Evolutionary conservation across 2,329 filamentous ascomycete genomes (phyloP).

Genomic region (Xylariomycetidae sp.): DNA sequence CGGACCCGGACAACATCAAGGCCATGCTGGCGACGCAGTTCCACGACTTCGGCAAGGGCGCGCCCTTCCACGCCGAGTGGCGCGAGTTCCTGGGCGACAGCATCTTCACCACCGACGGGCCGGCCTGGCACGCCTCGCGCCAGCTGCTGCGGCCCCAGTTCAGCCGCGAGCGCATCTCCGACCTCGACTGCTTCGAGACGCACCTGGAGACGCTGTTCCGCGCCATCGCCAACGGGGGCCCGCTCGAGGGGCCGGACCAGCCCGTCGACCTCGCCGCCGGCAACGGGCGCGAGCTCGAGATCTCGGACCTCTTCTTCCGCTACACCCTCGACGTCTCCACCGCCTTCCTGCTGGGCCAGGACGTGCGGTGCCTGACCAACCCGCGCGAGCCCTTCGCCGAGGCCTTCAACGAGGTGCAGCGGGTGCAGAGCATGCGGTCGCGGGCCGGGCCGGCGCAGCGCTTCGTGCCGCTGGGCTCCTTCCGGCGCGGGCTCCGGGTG

Average conservation of each 20-base stretch:
- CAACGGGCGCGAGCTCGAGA: constrained; percentile 60
- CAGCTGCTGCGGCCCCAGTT: constrained; percentile 82
- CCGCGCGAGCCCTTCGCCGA: constrained; percentile 66
- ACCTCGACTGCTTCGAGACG: constrained; percentile 73
- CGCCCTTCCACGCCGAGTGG: constrained; percentile 69
- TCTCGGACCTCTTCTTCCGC: constrained; percentile 75
- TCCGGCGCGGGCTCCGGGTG: constrained; percentile 56
- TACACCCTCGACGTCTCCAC: constrained; percentile 81
- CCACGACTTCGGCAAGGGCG: constrained; percentile 75
- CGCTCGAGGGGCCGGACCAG: constrained; percentile 53
- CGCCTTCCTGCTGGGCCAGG: constrained; percentile 76
- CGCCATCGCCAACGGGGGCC: constrained; percentile 54
- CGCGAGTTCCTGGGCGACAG: constrained; percentile 67
- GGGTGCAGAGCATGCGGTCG: constrained; percentile 61
- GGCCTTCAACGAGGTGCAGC: constrained; percentile 74
- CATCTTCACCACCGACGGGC: constrained; percentile 76
- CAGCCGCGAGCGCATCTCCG: constrained; percentile 74
- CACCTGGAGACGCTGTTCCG: constrained; percentile 71
- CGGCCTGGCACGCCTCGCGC: constrained; percentile 73
- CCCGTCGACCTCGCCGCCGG: constrained; percentile 56
- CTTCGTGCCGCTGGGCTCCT: constrained; percentile 58
- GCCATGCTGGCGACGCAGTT: constrained; percentile 86
- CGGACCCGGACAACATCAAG: constrained; percentile 83
- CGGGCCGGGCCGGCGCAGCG: constrained; percentile 57
- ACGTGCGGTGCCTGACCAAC: constrained; percentile 58